Percentiles rank a stretch among this genome's conserved stretches.
phyloP scores from a whole-genome alignment of 139 green algal species.

The Closterium sp. region DNA sequence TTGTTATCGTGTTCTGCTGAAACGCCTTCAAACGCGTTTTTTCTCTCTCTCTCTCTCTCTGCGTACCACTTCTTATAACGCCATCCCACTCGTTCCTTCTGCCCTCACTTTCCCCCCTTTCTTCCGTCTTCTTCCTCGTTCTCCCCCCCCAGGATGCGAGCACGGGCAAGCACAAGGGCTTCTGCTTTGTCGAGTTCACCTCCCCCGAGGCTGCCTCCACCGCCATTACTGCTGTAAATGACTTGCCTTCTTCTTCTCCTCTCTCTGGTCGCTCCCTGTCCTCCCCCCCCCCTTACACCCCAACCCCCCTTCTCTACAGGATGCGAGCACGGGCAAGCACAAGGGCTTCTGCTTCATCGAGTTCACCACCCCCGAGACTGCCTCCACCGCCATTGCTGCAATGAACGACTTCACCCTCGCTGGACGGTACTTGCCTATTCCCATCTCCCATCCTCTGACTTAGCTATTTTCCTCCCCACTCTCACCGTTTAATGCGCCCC shows the following conservation, averaged over 20 bases:
- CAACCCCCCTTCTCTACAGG: conserved; percentile 5
- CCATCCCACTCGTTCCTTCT: conserved; percentile 12
- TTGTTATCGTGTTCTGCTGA: too few species aligned
- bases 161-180: conserved; percentile 55
- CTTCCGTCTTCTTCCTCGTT: too few species aligned
- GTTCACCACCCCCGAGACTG: conserved; percentile 48
- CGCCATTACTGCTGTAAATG: conserved; percentile 33
- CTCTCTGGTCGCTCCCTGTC: too few species aligned
- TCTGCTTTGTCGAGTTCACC: conserved; percentile 54
- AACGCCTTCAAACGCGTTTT: too few species aligned
- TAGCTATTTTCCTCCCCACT: too few species aligned
- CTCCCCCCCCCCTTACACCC: too few species aligned
- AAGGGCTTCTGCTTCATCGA: conserved; percentile 60
- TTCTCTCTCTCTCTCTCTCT: background rate
- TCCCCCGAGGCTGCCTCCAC: conserved; percentile 32
- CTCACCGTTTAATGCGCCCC: too few species aligned
- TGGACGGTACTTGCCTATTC: conserved; percentile 36
- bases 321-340: conserved; percentile 54
- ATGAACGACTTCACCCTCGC: conserved; percentile 52
- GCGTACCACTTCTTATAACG: conserved; percentile 15
- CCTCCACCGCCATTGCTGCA: conserved; percentile 39
- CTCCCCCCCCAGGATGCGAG: conserved; percentile 23
- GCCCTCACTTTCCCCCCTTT: too few species aligned
- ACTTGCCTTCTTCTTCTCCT: background rate
- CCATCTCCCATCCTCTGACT: background rate